phyloP scores from a whole-genome alignment of 129 eudicot species.

The Daucus carota region DH1_v3.0 NC_030385.2:7793001-7793500 shows the following conservation, averaged over 20 bases:
- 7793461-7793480: background rate
- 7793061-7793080: constrained; percentile 22
- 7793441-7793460: background rate
- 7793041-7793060: constrained; percentile 15
- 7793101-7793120: constrained; percentile 25
- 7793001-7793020: constrained; percentile 21
- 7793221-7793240: constrained; percentile 58
- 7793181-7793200: constrained; percentile 44
- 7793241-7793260: constrained; percentile 48
- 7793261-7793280: constrained; percentile 19
- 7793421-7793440: background rate
- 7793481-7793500: background rate
- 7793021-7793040: constrained; percentile 22
- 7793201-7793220: constrained; percentile 74
- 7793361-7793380: background rate
- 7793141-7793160: constrained; percentile 27
- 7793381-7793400: background rate
- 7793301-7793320: background rate
- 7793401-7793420: background rate
- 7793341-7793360: background rate
- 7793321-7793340: constrained; percentile 9
- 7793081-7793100: constrained; percentile 24
- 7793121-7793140: constrained; percentile 22
- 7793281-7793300: background rate
- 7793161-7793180: constrained; percentile 49